These are phyloP conservation scores for Podila epicladia DNA, from an alignment of 192 early-diverging fungal genomes.

Conservation along the genomic window DNA sequence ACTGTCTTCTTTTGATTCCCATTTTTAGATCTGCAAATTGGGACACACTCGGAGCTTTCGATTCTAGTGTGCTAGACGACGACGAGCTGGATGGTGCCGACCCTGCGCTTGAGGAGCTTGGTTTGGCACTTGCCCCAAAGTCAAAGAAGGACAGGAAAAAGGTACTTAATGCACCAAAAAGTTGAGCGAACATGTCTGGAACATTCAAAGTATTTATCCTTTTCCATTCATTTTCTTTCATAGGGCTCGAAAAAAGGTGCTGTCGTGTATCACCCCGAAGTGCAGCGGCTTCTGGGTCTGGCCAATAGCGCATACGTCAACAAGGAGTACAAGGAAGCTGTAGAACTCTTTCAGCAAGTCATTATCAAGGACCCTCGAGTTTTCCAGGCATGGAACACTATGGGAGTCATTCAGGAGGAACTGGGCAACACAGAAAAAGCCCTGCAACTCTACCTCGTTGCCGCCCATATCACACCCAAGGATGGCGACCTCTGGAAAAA, in stretches of 20 bases:
- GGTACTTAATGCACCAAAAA: neutral
- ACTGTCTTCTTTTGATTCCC: no score
- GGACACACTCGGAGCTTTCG: slow-evolving; percentile 14
- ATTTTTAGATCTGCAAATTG: slow-evolving; percentile 6
- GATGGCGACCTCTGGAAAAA: slow-evolving; percentile 85
- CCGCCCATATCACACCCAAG: slow-evolving; percentile 84
- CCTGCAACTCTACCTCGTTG: slow-evolving; percentile 83
- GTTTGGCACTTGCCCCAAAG: slow-evolving; percentile 30
- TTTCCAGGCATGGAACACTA: slow-evolving; percentile 85
- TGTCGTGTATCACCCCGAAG: slow-evolving; percentile 50
- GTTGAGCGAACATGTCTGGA: neutral
- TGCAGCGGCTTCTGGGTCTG: slow-evolving; percentile 72
- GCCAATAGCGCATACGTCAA: slow-evolving; percentile 82
- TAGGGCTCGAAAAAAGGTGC: slow-evolving; percentile 10
- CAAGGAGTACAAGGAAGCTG: slow-evolving; percentile 74
- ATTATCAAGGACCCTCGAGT: slow-evolving; percentile 78
- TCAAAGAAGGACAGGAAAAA: slow-evolving; percentile 36
- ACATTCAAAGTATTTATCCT: neutral
- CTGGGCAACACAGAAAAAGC: slow-evolving; percentile 78
- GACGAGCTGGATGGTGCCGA: slow-evolving; percentile 33
- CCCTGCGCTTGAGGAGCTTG: slow-evolving; percentile 44
- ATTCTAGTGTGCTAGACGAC: slow-evolving; percentile 18
- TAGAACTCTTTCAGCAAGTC: slow-evolving; percentile 79
- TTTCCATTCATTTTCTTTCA: neutral
- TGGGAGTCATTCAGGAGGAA: slow-evolving; percentile 93